Evolutionary conservation across 495 filamentous ascomycete genomes (phyloP).

Genomic region (Aspergillus affinis): DNA sequence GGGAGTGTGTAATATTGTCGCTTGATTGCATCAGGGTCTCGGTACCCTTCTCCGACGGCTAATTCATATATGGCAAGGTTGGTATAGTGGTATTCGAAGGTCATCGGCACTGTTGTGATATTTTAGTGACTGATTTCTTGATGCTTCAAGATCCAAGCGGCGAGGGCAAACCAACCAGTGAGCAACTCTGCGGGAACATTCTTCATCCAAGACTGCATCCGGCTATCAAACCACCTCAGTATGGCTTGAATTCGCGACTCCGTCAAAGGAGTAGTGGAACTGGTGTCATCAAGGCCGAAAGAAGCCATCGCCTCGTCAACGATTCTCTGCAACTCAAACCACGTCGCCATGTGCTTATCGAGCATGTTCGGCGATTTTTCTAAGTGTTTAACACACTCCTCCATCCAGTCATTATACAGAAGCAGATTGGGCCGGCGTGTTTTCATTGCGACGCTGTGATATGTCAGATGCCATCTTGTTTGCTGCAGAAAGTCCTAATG

Average conservation of each 20-base stretch:
- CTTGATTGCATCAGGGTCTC: constrained; percentile 46
- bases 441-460: constrained; percentile 48
- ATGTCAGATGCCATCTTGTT: constrained; percentile 8
- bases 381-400: constrained; percentile 45
- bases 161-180: constrained; percentile 30
- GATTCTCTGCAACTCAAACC: constrained; percentile 48
- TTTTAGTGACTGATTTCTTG: neutral
- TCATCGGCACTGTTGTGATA: constrained; percentile 34
- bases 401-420: constrained; percentile 48
- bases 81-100: constrained; percentile 47
- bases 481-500: neutral
- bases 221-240: constrained; percentile 49
- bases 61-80: constrained; percentile 52
- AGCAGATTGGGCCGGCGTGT: constrained; percentile 51
- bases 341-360: constrained; percentile 43
- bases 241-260: constrained; percentile 48
- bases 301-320: constrained; percentile 48
- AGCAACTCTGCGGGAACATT: constrained; percentile 37
- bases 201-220: constrained; percentile 45
- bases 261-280: constrained; percentile 37
- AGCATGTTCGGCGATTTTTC: constrained; percentile 35
- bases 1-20: constrained; percentile 41
- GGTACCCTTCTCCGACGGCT: constrained; percentile 51
- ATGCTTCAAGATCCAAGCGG: neutral
- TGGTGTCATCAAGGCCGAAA: constrained; percentile 52